These are phyloP conservation scores for Melanogaster broomeanus DNA, from an alignment of 768 basidiomycete genomes.

Conservation along the genomic window DNA sequence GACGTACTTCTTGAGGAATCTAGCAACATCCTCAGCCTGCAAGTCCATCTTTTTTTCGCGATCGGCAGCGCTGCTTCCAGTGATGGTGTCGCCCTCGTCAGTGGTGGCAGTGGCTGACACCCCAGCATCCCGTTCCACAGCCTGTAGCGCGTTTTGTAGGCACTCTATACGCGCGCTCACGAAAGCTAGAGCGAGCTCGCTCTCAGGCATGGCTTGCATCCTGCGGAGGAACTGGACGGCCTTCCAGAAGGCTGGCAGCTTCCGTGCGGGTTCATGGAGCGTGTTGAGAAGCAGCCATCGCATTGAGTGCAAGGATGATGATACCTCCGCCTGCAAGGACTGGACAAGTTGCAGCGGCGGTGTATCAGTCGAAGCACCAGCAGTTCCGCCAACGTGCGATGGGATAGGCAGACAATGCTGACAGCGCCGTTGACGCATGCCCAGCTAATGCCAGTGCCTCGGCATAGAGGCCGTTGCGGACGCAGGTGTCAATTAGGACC, in stretches of 20 bases:
- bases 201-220: slow-evolving; percentile 73
- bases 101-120: slow-evolving; percentile 31
- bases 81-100: slow-evolving; percentile 12
- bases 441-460: slow-evolving; percentile 86
- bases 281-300: slow-evolving; percentile 75
- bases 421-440: slow-evolving; percentile 60
- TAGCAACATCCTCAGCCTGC: slow-evolving; percentile 69
- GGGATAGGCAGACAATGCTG: slow-evolving; percentile 37
- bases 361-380: slow-evolving; percentile 46
- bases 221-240: slow-evolving; percentile 84
- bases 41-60: slow-evolving; percentile 51
- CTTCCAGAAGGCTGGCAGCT: slow-evolving; percentile 89
- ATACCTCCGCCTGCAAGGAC: slow-evolving; percentile 67
- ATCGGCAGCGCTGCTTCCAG: slow-evolving; percentile 26
- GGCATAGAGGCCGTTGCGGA: slow-evolving; percentile 88
- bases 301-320: slow-evolving; percentile 66
- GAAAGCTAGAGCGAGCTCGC: slow-evolving; percentile 84
- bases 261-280: slow-evolving; percentile 78
- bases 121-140: slow-evolving; percentile 44
- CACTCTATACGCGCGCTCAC: slow-evolving; percentile 71
- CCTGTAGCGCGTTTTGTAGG: slow-evolving; percentile 58
- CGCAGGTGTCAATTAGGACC: slow-evolving; percentile 88
- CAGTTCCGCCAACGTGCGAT: slow-evolving; percentile 35
- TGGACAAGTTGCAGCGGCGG: slow-evolving; percentile 31
- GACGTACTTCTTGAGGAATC: slow-evolving; percentile 84